These are phyloP conservation scores for Calamus simplicifolius DNA, from an alignment of 176 grass and related monocot genomes.

Conservation along the genomic window DNA sequence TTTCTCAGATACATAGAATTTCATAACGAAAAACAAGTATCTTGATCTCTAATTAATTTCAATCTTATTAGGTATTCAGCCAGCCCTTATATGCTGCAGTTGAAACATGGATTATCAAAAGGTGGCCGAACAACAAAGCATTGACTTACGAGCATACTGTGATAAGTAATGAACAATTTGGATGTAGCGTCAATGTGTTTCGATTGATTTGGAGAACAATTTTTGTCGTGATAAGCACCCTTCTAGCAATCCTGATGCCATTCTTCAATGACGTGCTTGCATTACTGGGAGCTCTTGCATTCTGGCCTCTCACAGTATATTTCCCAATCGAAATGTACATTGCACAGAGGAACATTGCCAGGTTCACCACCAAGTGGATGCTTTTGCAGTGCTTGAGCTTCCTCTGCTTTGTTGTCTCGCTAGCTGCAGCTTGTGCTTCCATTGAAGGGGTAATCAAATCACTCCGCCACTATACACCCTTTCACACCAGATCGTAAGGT, in stretches of 20 bases:
- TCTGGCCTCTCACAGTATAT: slow-evolving; percentile 91
- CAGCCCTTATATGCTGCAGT: slow-evolving; percentile 66
- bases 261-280: slow-evolving; percentile 89
- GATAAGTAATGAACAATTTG: slow-evolving; percentile 4
- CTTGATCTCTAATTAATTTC: too few relatives aligned
- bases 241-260: slow-evolving; percentile 54
- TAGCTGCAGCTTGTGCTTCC: slow-evolving; percentile 45
- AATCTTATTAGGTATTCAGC: slow-evolving; percentile 41
- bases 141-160: slow-evolving; percentile 38
- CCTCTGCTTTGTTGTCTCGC: slow-evolving; percentile 74
- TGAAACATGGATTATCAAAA: slow-evolving; percentile 23
- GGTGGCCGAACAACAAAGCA: slow-evolving; percentile 15
- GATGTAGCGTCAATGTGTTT: slow-evolving; percentile 44
- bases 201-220: slow-evolving; percentile 48
- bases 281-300: slow-evolving; percentile 67
- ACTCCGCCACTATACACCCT: slow-evolving; percentile 49
- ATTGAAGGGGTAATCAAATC: slow-evolving; percentile 57
- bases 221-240: slow-evolving; percentile 52
- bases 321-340: slow-evolving; percentile 91
- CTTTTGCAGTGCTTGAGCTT: slow-evolving; percentile 62
- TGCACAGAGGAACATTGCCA: slow-evolving; percentile 20
- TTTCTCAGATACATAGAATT: too few relatives aligned
- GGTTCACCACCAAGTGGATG: slow-evolving; percentile 37
- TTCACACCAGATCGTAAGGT: slow-evolving; percentile 41
- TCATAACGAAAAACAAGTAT: too few relatives aligned